Base-by-base conservation (phyloP, 768 basidiomycete species). In the Psilocybe sp. region DNA sequence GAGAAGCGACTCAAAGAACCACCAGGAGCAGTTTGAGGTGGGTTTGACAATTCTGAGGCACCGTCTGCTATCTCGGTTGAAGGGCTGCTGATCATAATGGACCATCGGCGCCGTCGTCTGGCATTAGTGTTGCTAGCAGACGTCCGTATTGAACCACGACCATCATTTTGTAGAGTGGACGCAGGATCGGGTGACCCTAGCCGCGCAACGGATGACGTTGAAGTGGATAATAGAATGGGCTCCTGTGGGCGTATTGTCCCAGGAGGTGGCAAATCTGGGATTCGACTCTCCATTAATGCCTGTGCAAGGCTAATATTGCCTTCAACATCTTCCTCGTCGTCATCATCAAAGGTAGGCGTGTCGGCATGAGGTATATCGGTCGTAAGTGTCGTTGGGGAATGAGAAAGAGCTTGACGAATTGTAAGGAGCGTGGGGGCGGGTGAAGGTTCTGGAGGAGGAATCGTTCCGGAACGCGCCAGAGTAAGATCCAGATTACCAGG, bases 221-320 rank as follows among this genome's bases (percentile, higher is more conserved):
- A 68, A n/a, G 75, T 50, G 13, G 74, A 65, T 20, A 91, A 68
- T 16, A 90, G 60, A 34, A 90, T 85, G 23, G 89, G 81, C 34
- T 85, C 78, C 60, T 91, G 88, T 9, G 81, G 74, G 44, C 69
- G 82, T 46, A 71, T 70, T 9, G 85, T 77, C 14, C 90, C 90
- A 33, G 73, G 70, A 14, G 89, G 89, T 13, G 90, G 87, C 12
- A 88, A 61, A 33, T 85, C 77, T 6, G 90, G 89, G 31, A 89
- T 65, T 34, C 90, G 83, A 56, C 89, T 91, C 70, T 93, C 90
- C 46, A 87, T 60, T 15, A 93, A 69, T 9, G 85, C 85, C 55
- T 92, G 82, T 0, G 77, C 83, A 37, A 93, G 76, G 20, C 82
- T 85, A 34, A 93, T 85, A 20, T 76, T 75, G 32, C 88, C 86